Conservation (phyloP, 1,139 yeast genomes). For the Zygoascus sp. region DNA sequence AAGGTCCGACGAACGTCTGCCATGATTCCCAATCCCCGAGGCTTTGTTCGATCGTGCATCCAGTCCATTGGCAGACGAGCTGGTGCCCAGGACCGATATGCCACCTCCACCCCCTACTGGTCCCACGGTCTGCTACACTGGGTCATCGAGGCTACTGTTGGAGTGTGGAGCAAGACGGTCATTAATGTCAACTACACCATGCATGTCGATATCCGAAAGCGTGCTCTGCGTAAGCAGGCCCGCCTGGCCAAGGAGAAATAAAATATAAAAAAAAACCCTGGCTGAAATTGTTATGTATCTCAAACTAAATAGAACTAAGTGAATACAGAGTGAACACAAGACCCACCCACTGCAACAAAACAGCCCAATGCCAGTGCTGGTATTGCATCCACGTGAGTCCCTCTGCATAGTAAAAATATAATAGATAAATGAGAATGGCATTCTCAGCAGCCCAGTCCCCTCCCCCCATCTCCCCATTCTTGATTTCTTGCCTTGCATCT, state of each 20-base stretch:
- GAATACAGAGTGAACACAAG: no score
- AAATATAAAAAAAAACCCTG: no score
- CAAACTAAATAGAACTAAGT: no score
- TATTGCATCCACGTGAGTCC: no score
- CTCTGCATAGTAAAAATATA: background rate
- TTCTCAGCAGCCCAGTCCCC: no score
- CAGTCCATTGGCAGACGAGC: slow-evolving; percentile 71
- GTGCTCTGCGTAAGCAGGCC: slow-evolving; percentile 80
- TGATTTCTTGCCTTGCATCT: no score
- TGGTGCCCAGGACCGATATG: slow-evolving; percentile 90
- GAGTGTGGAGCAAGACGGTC: slow-evolving; percentile 71
- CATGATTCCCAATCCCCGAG: slow-evolving; percentile 75
- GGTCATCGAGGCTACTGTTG: slow-evolving; percentile 70
- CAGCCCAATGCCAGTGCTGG: no score
- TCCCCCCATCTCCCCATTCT: no score
- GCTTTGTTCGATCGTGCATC: slow-evolving; percentile 69
- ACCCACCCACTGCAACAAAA: no score
- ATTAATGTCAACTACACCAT: slow-evolving; percentile 62
- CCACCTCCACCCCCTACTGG: slow-evolving; percentile 89
- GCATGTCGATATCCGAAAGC: slow-evolving; percentile 73
- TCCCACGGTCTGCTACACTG: slow-evolving; percentile 91
- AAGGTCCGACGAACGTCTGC: slow-evolving; percentile 75
- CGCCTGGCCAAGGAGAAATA: slow-evolving; percentile 19
- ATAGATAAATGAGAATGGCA: no score
- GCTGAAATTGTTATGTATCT: no score